Evolutionary conservation across 768 basidiomycete species (phyloP).

Genomic region (Rhodotorula kratochvilovae): DNA sequence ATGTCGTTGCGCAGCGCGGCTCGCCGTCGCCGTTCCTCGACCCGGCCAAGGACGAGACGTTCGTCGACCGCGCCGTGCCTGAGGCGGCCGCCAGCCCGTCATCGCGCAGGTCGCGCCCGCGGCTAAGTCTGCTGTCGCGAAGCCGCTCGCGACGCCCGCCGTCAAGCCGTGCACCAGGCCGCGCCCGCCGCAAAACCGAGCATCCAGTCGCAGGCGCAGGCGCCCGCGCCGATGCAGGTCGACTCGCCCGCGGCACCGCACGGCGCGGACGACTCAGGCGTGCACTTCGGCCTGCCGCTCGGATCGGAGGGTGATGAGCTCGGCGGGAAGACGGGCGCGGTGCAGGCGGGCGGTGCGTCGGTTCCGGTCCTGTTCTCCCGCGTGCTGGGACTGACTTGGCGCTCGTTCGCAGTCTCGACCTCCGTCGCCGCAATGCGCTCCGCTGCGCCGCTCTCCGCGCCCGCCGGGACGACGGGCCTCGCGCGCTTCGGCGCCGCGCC

Average conservation of each 20-base stretch:
- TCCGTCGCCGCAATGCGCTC: too few species aligned
- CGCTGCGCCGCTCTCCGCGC: too few species aligned
- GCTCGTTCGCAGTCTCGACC: too few species aligned
- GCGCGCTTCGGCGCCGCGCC: too few species aligned
- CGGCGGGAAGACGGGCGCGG: neutral
- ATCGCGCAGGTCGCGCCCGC: neutral
- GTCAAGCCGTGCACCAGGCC: neutral
- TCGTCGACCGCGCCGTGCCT: neutral
- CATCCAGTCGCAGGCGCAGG: neutral
- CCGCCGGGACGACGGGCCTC: too few species aligned
- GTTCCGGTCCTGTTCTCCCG: too few species aligned
- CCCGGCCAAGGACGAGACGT: neutral
- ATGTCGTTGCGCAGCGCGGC: neutral
- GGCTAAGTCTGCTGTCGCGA: neutral
- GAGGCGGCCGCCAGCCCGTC: neutral
- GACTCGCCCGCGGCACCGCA: neutral
- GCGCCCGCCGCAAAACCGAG: neutral
- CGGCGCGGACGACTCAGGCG: constrained; percentile 9
- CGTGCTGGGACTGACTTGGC: too few species aligned
- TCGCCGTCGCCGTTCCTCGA: neutral
- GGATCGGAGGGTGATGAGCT: neutral
- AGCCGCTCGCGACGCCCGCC: neutral
- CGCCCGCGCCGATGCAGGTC: neutral
- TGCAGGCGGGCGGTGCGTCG: too few species aligned
- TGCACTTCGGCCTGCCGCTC: neutral